phyloP scores from a whole-genome alignment of 768 basidiomycete genomes.

The Collybia sordida region DNA sequence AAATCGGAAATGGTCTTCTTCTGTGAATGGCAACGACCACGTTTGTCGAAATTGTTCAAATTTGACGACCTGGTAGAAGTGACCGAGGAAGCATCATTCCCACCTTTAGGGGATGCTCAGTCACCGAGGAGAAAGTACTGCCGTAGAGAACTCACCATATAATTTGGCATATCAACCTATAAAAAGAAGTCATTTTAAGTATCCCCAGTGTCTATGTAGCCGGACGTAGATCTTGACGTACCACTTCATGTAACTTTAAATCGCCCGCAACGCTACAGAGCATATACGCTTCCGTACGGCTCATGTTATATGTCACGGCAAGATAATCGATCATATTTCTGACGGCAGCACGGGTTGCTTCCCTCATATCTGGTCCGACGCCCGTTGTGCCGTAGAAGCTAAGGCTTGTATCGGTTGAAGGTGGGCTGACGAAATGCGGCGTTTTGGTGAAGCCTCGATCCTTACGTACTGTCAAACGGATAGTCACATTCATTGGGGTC shows the following conservation, averaged over 20 bases:
- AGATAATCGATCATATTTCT: slow-evolving; percentile 59
- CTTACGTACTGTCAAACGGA: slow-evolving; percentile 56
- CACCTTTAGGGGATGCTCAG: slow-evolving; percentile 29
- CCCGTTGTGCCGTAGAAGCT: slow-evolving; percentile 62
- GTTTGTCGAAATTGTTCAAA: too few relatives aligned
- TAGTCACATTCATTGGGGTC: slow-evolving; percentile 55
- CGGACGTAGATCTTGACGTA: slow-evolving; percentile 13
- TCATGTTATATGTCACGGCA: slow-evolving; percentile 38
- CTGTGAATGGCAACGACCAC: too few relatives aligned
- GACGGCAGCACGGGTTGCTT: slow-evolving; percentile 55
- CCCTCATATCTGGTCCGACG: slow-evolving; percentile 52
- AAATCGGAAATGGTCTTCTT: too few relatives aligned
- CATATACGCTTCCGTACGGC: slow-evolving; percentile 55
- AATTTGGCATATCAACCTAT: slow-evolving; percentile 70
- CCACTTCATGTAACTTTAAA: slow-evolving; percentile 63
- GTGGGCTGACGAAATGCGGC: slow-evolving; percentile 49
- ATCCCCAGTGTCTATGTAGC: background rate
- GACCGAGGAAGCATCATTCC: slow-evolving; percentile 57
- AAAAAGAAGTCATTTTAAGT: background rate
- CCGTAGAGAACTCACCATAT: slow-evolving; percentile 42
- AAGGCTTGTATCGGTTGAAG: slow-evolving; percentile 23
- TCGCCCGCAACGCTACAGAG: slow-evolving; percentile 62
- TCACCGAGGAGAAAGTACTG: background rate
- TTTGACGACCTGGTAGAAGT: too few relatives aligned
- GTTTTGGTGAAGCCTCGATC: slow-evolving; percentile 58